These are phyloP conservation scores for Carex kokanica DNA, from an alignment of 176 grass and related monocot genomes.

Conservation along the genomic window DNA sequence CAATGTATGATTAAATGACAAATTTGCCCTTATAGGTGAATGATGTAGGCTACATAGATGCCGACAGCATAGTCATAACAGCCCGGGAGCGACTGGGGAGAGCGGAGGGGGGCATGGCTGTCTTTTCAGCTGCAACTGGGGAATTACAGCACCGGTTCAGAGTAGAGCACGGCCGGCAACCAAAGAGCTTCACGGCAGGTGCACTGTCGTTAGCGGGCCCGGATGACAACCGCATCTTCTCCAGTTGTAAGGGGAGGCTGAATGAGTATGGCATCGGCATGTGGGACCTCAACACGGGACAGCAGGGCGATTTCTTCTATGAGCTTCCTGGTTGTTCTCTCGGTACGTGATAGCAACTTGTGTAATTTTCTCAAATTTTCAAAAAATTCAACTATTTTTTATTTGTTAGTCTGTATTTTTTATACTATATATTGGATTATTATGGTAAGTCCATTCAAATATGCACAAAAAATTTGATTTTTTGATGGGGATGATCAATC, in stretches of 20 bases:
- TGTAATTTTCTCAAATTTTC: neutral
- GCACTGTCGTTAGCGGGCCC: conserved; percentile 50
- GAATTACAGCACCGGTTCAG: conserved; percentile 69
- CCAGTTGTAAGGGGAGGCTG: conserved; percentile 82
- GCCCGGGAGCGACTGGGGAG: conserved; percentile 67
- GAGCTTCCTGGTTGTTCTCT: conserved; percentile 52
- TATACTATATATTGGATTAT: too few species aligned
- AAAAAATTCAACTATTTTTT: too few species aligned
- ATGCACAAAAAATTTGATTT: neutral
- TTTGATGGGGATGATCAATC: conserved; percentile 4
- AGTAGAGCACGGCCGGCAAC: conserved; percentile 41
- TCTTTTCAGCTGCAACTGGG: conserved; percentile 61
- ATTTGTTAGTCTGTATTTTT: too few species aligned
- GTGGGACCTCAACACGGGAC: conserved; percentile 72
- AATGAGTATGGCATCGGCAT: conserved; percentile 93
- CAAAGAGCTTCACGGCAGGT: conserved; percentile 80
- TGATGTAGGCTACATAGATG: conserved; percentile 77
- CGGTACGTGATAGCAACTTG: conserved; percentile 13
- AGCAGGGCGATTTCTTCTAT: conserved; percentile 91
- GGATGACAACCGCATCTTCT: conserved; percentile 45
- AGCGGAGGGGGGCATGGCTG: conserved; percentile 66
- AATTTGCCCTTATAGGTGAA: conserved; percentile 45
- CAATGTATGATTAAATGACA: neutral
- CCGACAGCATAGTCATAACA: conserved; percentile 55
- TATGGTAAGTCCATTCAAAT: neutral